Evolutionary conservation across 441 rosid species (phyloP).

Genomic region (Eutrema salsugineum): DNA sequence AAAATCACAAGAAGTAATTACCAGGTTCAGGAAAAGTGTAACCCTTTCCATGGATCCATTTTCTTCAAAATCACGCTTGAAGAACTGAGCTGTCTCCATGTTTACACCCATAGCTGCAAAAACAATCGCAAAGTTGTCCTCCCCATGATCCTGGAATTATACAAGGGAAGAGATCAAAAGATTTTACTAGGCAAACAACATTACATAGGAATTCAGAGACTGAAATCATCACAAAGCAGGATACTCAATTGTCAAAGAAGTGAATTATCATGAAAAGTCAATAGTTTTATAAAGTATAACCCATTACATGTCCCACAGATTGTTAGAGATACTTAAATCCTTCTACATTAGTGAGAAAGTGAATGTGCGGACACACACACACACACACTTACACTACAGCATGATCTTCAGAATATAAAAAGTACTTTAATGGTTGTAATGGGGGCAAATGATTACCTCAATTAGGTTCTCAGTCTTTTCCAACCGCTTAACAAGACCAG

Average conservation of each 20-base stretch:
- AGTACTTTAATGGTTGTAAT: not conserved
- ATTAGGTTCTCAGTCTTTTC: constrained; percentile 78
- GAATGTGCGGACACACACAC: not conserved
- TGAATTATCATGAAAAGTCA: not conserved
- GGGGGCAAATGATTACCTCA: constrained; percentile 41
- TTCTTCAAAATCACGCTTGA: constrained; percentile 99
- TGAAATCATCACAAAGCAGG: not conserved
- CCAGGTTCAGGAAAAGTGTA: constrained; percentile 94
- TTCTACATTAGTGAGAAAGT: not conserved
- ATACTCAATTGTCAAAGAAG: not conserved
- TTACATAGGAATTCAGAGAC: not conserved
- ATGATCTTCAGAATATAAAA: not conserved
- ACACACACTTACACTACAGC: not conserved
- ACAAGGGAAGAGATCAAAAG: not conserved
- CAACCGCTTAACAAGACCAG: constrained; percentile 95
- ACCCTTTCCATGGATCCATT: constrained; percentile 99
- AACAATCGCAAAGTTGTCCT: constrained; percentile 97
- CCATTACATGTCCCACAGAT: not conserved
- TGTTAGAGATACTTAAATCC: not conserved
- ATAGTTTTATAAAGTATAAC: not conserved
- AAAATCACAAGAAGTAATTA: constrained; percentile 23
- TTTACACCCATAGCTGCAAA: constrained; percentile 99
- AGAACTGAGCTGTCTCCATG: constrained; percentile 99
- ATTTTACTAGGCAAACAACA: not conserved
- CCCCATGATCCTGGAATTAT: constrained; percentile 63